Evolutionary conservation across 2,329 filamentous ascomycete species (phyloP).

Genomic region (Monascus ruber): DNA sequence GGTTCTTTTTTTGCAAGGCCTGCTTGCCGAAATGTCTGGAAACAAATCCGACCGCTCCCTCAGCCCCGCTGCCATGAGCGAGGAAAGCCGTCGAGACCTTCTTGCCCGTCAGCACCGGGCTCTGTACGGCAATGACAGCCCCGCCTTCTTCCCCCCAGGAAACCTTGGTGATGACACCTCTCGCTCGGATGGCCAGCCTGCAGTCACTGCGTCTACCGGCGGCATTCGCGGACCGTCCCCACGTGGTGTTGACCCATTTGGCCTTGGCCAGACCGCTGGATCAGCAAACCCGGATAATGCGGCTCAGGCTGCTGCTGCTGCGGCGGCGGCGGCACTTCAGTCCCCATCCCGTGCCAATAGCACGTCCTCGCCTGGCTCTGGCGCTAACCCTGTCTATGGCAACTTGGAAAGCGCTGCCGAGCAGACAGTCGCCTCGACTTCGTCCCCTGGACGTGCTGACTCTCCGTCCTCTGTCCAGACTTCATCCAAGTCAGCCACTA

Average conservation of each 20-base stretch:
- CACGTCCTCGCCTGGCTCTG: slow-evolving; percentile 59
- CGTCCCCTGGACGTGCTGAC: slow-evolving; percentile 61
- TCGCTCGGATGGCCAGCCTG: slow-evolving; percentile 55
- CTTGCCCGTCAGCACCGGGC: slow-evolving; percentile 93
- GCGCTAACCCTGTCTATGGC: slow-evolving; percentile 38
- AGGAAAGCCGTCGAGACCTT: slow-evolving; percentile 90
- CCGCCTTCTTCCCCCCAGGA: slow-evolving; percentile 55
- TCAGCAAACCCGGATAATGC: slow-evolving; percentile 42
- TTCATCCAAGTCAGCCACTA: slow-evolving; percentile 41
- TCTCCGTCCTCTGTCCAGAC: slow-evolving; percentile 63
- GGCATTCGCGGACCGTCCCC: slow-evolving; percentile 65
- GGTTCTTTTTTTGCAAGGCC: slow-evolving; percentile 39
- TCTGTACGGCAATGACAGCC: slow-evolving; percentile 67
- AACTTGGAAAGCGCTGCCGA: slow-evolving; percentile 50
- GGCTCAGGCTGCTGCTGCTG: slow-evolving; percentile 32
- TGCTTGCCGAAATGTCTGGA: slow-evolving; percentile 56
- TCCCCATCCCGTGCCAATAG: slow-evolving; percentile 66
- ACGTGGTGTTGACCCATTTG: slow-evolving; percentile 62
- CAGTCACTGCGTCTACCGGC: slow-evolving; percentile 48
- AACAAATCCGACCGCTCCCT: slow-evolving; percentile 78
- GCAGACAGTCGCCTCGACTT: slow-evolving; percentile 67
- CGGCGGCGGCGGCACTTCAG: slow-evolving; percentile 31
- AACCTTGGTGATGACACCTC: slow-evolving; percentile 58
- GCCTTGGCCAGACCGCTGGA: slow-evolving; percentile 38
- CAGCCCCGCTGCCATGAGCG: slow-evolving; percentile 78